Evolutionary conservation across 306 rosid species (phyloP), one percentile per base, ranked within the genome.

Genomic region (Castanospermum australe): DNA sequence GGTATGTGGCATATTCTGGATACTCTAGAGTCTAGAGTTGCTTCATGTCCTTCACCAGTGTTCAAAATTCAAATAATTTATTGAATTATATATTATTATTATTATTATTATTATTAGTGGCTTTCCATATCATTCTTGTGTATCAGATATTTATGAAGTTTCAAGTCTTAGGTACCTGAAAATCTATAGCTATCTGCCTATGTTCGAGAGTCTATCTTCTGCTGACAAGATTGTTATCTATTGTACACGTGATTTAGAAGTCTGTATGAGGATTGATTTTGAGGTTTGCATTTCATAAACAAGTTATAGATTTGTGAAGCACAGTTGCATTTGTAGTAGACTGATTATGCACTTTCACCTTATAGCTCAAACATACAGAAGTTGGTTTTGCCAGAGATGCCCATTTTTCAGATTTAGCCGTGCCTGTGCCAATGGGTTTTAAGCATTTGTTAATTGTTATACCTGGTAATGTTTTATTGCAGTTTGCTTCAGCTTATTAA

Each of bases 1-100:
- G 51, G 38, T 61, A 63, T 73, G 59, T 44, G 70, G 59, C 70
- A 60, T 60, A 63, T 59, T 75, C 42, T 75, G 59, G 44, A 42
- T 73, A n/a, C 67, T 13, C 4, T 28, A 20, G 67, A 36, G 47
- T 13, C 4, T 28, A 20, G 67, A 36, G 47, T 62, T 72, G 47
- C 39, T 52, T 79, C 48, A 36, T 36, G 78, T 62, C 62, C 51
- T 62, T 76, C 28, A n/a, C 38, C 9, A 56, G 45, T 24, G 45
- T 61, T 47, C 24, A 60, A 21, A 47, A 48, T 75, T 60, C 38
- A 70, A 70, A 32, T 24, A 9, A 36, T 41, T 61, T 36, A 24
- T 61, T 71, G 21, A 15, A 48, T 60, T 63, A 52, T 79, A 38
- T 45, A 14, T 22, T 56, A 41, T 24, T 56, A 9, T 13, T 15